Evolutionary conservation across 306 rosid genomes (phyloP).

Genomic region (Malus asiatica): DNA sequence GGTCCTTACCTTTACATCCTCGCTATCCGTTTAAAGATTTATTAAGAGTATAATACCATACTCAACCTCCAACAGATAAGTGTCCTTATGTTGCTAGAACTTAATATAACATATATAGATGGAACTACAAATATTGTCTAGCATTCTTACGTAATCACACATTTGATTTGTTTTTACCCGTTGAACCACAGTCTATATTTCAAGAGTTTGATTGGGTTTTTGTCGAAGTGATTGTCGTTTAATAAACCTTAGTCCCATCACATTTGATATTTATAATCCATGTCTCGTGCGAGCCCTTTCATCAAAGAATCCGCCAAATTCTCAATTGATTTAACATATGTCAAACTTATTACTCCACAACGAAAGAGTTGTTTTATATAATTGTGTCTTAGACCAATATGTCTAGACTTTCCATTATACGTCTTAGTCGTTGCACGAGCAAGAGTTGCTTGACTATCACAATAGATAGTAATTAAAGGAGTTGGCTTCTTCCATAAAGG

Average conservation of each 20-base stretch:
- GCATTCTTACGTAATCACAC: not conserved
- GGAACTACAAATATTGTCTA: not conserved
- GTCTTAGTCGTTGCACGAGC: not conserved
- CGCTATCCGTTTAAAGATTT: not conserved
- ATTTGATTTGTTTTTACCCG: not conserved
- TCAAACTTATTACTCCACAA: not conserved
- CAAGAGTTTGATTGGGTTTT: not conserved
- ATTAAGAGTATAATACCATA: not conserved
- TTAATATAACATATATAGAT: not conserved
- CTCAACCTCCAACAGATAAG: not conserved
- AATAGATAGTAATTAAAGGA: not conserved
- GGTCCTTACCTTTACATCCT: not conserved
- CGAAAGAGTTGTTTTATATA: not conserved
- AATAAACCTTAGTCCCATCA: not conserved
- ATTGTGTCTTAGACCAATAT: not conserved
- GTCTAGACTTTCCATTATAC: not conserved
- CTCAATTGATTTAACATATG: not conserved
- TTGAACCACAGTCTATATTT: not conserved
- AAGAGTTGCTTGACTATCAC: not conserved
- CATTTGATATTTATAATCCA: not conserved
- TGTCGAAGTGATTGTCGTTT: not conserved
- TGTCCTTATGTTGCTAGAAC: not conserved
- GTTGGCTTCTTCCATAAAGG: not conserved
- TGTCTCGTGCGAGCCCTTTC: not conserved
- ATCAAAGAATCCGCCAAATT: not conserved